Evolutionary conservation across 1,139 yeast genomes (phyloP).

Genomic region (Candida glucosophila): DNA sequence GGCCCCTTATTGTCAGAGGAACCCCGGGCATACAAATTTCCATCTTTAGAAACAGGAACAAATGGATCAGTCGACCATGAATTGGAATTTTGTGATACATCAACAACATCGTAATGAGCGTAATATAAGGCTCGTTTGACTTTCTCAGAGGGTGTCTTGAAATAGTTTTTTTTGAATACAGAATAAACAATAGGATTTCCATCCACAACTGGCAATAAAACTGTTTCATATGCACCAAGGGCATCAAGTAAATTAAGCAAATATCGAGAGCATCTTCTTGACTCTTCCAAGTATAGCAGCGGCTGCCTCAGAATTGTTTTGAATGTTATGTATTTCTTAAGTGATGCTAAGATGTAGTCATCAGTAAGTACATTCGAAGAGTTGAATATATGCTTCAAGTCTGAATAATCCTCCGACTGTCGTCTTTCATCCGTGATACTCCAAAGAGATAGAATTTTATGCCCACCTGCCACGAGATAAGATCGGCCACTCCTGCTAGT

Average conservation of each 20-base stretch:
- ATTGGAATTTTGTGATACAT: slow-evolving; percentile 40
- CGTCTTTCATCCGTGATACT: slow-evolving; percentile 16
- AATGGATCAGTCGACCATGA: slow-evolving; percentile 81
- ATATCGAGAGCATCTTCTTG: slow-evolving; percentile 80
- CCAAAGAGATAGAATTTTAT: slow-evolving; percentile 27
- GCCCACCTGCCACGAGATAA: slow-evolving; percentile 32
- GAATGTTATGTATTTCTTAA: slow-evolving; percentile 55
- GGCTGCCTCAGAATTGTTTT: slow-evolving; percentile 74
- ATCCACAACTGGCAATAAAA: slow-evolving; percentile 61
- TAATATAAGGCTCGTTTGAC: slow-evolving; percentile 60
- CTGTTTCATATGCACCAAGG: slow-evolving; percentile 65
- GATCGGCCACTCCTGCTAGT: slow-evolving; percentile 13
- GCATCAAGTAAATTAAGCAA: slow-evolving; percentile 53
- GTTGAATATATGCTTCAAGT: slow-evolving; percentile 6
- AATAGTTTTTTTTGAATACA: slow-evolving; percentile 42
- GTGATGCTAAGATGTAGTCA: slow-evolving; percentile 43
- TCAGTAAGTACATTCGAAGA: slow-evolving; percentile 7
- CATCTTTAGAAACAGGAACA: slow-evolving; percentile 64
- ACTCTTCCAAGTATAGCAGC: slow-evolving; percentile 60
- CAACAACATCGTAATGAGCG: slow-evolving; percentile 94
- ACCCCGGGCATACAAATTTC: slow-evolving; percentile 86
- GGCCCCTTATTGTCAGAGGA: slow-evolving; percentile 96
- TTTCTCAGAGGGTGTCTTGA: slow-evolving; percentile 3
- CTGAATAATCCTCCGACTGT: slow-evolving; percentile 1
- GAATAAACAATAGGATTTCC: slow-evolving; percentile 84